These are phyloP conservation scores for Styphnolobium japonicum DNA, from an alignment of 306 rosid genomes.

Conservation along the genomic window DNA sequence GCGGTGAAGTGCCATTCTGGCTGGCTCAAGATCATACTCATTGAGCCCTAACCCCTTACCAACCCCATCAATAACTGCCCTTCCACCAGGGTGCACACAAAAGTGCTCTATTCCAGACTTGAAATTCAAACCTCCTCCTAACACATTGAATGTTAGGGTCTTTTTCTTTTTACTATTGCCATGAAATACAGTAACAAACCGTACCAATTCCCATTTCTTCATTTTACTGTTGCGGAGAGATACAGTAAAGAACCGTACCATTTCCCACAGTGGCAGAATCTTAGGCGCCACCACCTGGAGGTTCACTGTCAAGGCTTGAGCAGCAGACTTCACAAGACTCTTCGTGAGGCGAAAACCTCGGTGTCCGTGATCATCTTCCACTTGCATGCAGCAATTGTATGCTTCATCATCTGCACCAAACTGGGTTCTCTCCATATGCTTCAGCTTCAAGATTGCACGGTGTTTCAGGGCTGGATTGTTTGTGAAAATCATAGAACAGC, in stretches of 20 bases:
- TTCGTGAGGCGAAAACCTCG: slow-evolving; percentile 46
- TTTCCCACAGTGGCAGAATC: slow-evolving; percentile 41
- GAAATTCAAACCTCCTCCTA: slow-evolving; percentile 22
- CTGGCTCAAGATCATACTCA: slow-evolving; percentile 49
- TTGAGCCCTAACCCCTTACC: slow-evolving; percentile 39
- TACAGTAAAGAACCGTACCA: slow-evolving; percentile 8
- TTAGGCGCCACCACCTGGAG: slow-evolving; percentile 35
- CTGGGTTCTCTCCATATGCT: slow-evolving; percentile 39
- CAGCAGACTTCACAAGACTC: slow-evolving; percentile 42
- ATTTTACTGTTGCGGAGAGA: not conserved
- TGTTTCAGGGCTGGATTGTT: slow-evolving; percentile 24
- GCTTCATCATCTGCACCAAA: slow-evolving; percentile 43
- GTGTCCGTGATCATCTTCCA: slow-evolving; percentile 41
- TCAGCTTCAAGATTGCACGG: slow-evolving; percentile 36
- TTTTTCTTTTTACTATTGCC: no score
- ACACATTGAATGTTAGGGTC: not conserved
- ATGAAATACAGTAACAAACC: no score
- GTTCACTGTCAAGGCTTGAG: slow-evolving; percentile 36
- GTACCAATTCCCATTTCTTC: not conserved
- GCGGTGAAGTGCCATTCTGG: slow-evolving; percentile 52
- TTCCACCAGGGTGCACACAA: slow-evolving; percentile 51
- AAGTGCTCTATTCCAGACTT: slow-evolving; percentile 48
- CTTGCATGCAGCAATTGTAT: slow-evolving; percentile 46
- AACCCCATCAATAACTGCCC: slow-evolving; percentile 45
- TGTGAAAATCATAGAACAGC: slow-evolving; percentile 49